A percentile compares a stretch with the other conserved stretches of the same genome.
These are phyloP conservation scores for Helicocarpus griseus DNA, from an alignment of 2,329 filamentous ascomycete genomes.

Conservation along the genomic window DNA sequence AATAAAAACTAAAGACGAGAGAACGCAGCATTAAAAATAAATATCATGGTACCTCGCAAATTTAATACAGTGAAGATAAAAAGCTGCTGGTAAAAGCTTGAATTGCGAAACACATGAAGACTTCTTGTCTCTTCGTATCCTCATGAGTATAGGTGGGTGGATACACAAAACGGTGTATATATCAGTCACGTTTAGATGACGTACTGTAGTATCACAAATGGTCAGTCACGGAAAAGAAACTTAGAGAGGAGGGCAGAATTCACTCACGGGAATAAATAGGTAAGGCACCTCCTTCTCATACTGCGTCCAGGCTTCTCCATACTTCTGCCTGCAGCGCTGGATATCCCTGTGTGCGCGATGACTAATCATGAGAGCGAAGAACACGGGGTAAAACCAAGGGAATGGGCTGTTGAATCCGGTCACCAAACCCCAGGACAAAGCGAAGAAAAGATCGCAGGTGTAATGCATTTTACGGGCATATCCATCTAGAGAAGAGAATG, in stretches of 20 bases:
- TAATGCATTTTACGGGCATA: conserved; percentile 74
- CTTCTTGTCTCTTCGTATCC: not conserved
- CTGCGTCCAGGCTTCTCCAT: conserved; percentile 71
- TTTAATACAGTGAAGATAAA: conserved; percentile 1
- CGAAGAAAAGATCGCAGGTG: conserved; percentile 69
- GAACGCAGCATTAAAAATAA: not conserved
- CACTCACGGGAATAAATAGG: conserved; percentile 65
- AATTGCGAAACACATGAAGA: not conserved
- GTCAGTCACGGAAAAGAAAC: not conserved
- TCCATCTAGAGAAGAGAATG: conserved; percentile 40
- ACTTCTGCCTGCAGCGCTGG: conserved; percentile 63
- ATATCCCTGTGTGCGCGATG: conserved; percentile 71
- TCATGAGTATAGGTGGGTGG: not conserved
- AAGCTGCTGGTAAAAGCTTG: not conserved
- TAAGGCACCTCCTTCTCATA: conserved; percentile 74
- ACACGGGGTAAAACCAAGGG: conserved; percentile 81
- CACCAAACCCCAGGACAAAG: conserved; percentile 68
- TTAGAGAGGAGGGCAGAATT: not conserved
- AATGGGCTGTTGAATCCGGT: conserved; percentile 73
- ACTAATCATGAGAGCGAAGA: conserved; percentile 70
- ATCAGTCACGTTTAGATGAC: conserved; percentile 8
- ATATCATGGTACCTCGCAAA: not conserved
- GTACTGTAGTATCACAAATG: conserved; percentile 4
- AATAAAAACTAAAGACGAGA: not conserved
- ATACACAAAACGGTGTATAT: not conserved